phyloP scores from a whole-genome alignment of 2,329 filamentous ascomycete genomes.

The Periglandula ipomoeae region DNA sequence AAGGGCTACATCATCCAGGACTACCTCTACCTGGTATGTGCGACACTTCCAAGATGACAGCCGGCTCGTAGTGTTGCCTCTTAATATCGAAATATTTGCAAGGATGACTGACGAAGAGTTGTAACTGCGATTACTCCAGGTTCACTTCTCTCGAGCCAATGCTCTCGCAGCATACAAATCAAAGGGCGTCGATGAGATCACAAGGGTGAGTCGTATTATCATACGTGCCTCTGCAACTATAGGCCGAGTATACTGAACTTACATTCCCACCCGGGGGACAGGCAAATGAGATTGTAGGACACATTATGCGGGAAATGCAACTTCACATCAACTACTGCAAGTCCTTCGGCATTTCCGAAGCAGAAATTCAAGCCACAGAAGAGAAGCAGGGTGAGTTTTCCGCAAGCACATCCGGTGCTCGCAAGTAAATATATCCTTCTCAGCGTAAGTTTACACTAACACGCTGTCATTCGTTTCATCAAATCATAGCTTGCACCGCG shows the following conservation, averaged over 20 bases:
- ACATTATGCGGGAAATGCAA: slow-evolving; percentile 71
- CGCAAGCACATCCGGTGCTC: not conserved
- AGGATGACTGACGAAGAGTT: not conserved
- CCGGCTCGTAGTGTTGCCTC: not conserved
- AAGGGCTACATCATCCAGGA: slow-evolving; percentile 88
- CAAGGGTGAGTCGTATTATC: too few relatives aligned
- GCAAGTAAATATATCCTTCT: not conserved
- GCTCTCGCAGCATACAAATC: slow-evolving; percentile 80
- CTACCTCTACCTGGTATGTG: slow-evolving; percentile 71
- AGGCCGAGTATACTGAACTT: not conserved
- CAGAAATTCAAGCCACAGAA: slow-evolving; percentile 62
- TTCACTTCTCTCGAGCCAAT: slow-evolving; percentile 82
- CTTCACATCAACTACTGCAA: slow-evolving; percentile 78
- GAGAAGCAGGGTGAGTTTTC: slow-evolving; percentile 57
- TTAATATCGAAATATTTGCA: not conserved
- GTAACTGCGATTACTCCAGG: slow-evolving; percentile 32
- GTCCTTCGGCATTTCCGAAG: slow-evolving; percentile 65
- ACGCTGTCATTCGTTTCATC: not conserved
- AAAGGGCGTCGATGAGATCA: slow-evolving; percentile 63
- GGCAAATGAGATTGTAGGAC: slow-evolving; percentile 53
- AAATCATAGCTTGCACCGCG: slow-evolving; percentile 56
- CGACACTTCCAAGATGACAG: not conserved
- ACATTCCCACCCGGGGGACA: slow-evolving; percentile 9
- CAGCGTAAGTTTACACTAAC: not conserved
- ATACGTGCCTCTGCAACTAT: too few relatives aligned